Percentiles rank a stretch among this genome's conserved stretches.
Evolutionary conservation across 2,329 filamentous ascomycete genomes (phyloP).

Genomic region (Hymenotorrendiella dingleyae): DNA sequence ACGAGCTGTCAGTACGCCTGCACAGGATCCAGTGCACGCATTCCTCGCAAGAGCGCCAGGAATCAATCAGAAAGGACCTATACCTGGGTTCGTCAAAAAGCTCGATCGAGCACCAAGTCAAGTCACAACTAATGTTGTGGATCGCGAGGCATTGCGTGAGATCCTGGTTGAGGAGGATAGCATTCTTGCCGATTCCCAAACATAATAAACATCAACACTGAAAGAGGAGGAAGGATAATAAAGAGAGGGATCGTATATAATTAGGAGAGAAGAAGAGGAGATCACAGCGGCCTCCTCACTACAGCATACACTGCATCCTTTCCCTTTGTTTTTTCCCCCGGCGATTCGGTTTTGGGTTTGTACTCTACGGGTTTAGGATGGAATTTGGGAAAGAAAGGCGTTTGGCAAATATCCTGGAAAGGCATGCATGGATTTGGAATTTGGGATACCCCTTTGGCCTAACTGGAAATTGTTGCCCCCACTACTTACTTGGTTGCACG

Average conservation of each 20-base stretch:
- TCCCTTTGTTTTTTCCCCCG: background rate
- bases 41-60: slow-evolving; percentile 53
- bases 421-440: no score
- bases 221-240: background rate
- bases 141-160: slow-evolving; percentile 28
- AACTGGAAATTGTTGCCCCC: no score
- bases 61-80: slow-evolving; percentile 71
- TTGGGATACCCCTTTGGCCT: no score
- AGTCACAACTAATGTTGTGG: slow-evolving; percentile 24
- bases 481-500: no score
- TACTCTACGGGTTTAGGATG: no score
- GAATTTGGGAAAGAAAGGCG: no score
- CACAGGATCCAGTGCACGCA: slow-evolving; percentile 29
- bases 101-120: slow-evolving; percentile 25
- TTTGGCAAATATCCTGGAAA: no score
- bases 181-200: no score
- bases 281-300: background rate
- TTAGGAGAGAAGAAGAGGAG: background rate
- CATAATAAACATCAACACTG: background rate
- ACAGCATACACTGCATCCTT: background rate
- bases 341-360: no score
- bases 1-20: slow-evolving; percentile 30
- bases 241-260: background rate
- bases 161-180: slow-evolving; percentile 18
- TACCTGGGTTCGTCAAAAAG: slow-evolving; percentile 60